Evolutionary conservation across 371 early-diverging fungal species (phyloP).

Genomic region (Conidiobolus incongruus): DNA sequence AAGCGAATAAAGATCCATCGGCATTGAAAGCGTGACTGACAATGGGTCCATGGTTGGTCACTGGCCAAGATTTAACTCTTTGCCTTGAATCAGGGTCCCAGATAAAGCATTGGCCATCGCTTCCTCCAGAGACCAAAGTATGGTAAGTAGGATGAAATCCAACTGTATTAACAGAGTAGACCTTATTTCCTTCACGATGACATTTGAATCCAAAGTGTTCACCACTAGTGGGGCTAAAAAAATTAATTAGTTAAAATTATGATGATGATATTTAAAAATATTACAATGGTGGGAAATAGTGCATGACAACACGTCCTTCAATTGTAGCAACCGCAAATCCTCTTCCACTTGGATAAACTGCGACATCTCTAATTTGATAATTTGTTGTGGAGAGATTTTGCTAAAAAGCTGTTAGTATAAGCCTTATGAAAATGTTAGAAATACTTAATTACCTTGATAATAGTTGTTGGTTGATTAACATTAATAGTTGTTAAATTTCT

Average conservation of each 20-base stretch:
- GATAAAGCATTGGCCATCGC: slow-evolving; percentile 77
- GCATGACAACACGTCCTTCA: slow-evolving; percentile 84
- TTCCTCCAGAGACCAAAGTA: slow-evolving; percentile 78
- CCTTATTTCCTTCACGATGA: slow-evolving; percentile 57
- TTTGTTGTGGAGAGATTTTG: slow-evolving; percentile 10
- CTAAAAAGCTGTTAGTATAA: slow-evolving; percentile 1
- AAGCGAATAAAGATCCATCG: slow-evolving; percentile 79
- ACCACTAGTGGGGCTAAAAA: slow-evolving; percentile 13
- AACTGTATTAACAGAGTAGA: slow-evolving; percentile 66
- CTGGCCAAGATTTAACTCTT: slow-evolving; percentile 40
- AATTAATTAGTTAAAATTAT: no score
- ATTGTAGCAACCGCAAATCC: slow-evolving; percentile 81
- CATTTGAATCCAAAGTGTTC: slow-evolving; percentile 85
- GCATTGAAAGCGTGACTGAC: slow-evolving; percentile 61
- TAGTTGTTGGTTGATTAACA: slow-evolving; percentile 40
- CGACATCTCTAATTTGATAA: slow-evolving; percentile 41
- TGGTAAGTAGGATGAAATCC: slow-evolving; percentile 70
- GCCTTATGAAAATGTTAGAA: neutral
- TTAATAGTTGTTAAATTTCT: slow-evolving; percentile 43
- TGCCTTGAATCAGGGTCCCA: slow-evolving; percentile 92
- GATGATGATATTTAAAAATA: no score
- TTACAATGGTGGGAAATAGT: no score
- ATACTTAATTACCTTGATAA: slow-evolving; percentile 20
- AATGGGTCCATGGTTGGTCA: slow-evolving; percentile 23
- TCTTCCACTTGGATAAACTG: slow-evolving; percentile 42